These are phyloP conservation scores for Colletotrichum sojae DNA, from an alignment of 2,329 filamentous ascomycete genomes.

Conservation along the genomic window DNA sequence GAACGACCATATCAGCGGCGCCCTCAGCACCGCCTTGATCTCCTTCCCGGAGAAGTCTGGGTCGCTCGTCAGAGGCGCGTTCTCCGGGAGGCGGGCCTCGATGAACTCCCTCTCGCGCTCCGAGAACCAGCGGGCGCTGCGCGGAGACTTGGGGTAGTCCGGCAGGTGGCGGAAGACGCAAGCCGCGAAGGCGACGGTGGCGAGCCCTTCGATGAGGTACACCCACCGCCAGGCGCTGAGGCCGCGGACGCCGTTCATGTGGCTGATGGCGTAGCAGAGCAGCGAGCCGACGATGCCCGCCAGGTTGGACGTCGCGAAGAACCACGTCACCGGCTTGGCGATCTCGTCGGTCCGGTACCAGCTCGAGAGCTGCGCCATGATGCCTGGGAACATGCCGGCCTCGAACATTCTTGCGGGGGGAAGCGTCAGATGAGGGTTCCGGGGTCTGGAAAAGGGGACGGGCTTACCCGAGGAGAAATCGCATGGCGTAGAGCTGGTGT, in stretches of 20 bases:
- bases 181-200: slow-evolving; percentile 49
- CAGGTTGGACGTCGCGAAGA: slow-evolving; percentile 53
- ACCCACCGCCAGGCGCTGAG: slow-evolving; percentile 52
- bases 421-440: no score
- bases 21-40: slow-evolving; percentile 50
- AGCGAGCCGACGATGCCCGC: slow-evolving; percentile 53
- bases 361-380: slow-evolving; percentile 57
- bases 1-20: slow-evolving; percentile 44
- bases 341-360: slow-evolving; percentile 64
- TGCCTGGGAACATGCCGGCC: slow-evolving; percentile 58
- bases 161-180: slow-evolving; percentile 51
- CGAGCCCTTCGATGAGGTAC: slow-evolving; percentile 59
- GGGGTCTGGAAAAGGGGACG: no score
- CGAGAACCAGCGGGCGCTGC: slow-evolving; percentile 54
- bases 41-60: slow-evolving; percentile 52
- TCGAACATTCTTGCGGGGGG: slow-evolving; percentile 48
- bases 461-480: slow-evolving; percentile 55
- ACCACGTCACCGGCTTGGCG: slow-evolving; percentile 57
- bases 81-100: slow-evolving; percentile 54
- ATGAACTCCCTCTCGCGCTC: slow-evolving; percentile 56
- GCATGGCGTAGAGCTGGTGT: slow-evolving; percentile 53
- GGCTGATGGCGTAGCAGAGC: slow-evolving; percentile 48
- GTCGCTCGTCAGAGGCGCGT: slow-evolving; percentile 55
- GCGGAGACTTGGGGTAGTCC: slow-evolving; percentile 59
- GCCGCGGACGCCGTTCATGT: slow-evolving; percentile 45